These are phyloP conservation scores for Leccinum disarticulatum DNA, from an alignment of 768 basidiomycete species.

Conservation along the genomic window DNA sequence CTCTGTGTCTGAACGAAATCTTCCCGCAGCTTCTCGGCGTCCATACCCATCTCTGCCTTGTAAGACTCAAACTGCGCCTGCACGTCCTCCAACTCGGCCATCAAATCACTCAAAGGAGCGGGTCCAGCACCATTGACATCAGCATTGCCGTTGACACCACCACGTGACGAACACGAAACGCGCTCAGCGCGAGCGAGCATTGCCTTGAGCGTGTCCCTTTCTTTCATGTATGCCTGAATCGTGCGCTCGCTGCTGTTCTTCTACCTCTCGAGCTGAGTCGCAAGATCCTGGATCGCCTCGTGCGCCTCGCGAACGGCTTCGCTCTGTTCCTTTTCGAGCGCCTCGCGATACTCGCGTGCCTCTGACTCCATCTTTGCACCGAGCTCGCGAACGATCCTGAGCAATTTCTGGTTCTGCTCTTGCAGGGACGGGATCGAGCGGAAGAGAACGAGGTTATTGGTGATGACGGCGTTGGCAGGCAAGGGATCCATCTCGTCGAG, in stretches of 20 bases:
- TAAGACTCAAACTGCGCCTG: constrained; percentile 82
- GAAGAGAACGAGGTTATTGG: constrained; percentile 87
- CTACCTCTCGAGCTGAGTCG: constrained; percentile 74
- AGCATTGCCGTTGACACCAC: constrained; percentile 37
- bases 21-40: constrained; percentile 70
- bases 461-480: constrained; percentile 67
- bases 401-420: constrained; percentile 85
- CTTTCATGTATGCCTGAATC: constrained; percentile 81
- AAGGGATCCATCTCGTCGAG: constrained; percentile 44
- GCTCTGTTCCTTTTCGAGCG: constrained; percentile 69
- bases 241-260: constrained; percentile 67
- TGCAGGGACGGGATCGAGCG: constrained; percentile 77
- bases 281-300: constrained; percentile 77
- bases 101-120: constrained; percentile 39
- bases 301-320: constrained; percentile 88
- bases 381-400: constrained; percentile 81
- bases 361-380: constrained; percentile 83
- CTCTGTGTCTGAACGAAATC: constrained; percentile 64
- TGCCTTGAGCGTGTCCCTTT: constrained; percentile 79
- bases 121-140: constrained; percentile 29
- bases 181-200: constrained; percentile 62
- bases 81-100: constrained; percentile 65
- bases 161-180: constrained; percentile 14
- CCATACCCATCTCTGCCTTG: constrained; percentile 75
- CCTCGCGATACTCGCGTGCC: constrained; percentile 71